These are phyloP conservation scores for Umbelopsis sp. DNA, from an alignment of 371 early-diverging fungal genomes.

Conservation along the genomic window DNA sequence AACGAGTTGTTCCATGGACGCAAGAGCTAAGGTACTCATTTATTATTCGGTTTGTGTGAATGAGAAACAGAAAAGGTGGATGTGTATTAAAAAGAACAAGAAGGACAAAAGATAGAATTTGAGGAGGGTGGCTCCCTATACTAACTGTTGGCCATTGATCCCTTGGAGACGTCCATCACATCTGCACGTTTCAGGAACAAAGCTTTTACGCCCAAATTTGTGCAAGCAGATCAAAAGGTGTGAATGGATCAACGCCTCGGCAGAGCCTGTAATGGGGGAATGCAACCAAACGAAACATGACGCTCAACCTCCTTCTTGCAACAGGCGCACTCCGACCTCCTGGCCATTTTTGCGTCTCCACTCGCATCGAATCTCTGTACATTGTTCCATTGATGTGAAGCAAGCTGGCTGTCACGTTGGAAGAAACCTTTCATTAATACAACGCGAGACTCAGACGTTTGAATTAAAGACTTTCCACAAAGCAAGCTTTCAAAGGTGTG, in stretches of 20 bases:
- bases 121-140: neutral
- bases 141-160: neutral
- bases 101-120: neutral
- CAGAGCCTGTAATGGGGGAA: neutral
- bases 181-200: constrained; percentile 1
- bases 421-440: too few species aligned
- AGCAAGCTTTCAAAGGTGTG: too few species aligned
- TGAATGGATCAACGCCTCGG: neutral
- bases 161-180: constrained; percentile 3
- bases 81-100: neutral
- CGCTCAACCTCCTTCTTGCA: neutral
- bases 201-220: neutral
- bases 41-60: neutral
- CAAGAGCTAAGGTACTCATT: neutral
- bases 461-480: too few species aligned
- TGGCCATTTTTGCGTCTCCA: neutral
- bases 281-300: too few species aligned
- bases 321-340: constrained; percentile 1
- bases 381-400: too few species aligned
- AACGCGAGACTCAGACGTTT: too few species aligned
- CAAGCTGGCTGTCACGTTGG: too few species aligned
- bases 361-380: too few species aligned
- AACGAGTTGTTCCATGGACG: neutral
- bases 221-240: neutral
- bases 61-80: neutral